These are phyloP conservation scores for Punctularia strigosozonata DNA, from an alignment of 768 basidiomycete species.

Conservation along the genomic window DNA sequence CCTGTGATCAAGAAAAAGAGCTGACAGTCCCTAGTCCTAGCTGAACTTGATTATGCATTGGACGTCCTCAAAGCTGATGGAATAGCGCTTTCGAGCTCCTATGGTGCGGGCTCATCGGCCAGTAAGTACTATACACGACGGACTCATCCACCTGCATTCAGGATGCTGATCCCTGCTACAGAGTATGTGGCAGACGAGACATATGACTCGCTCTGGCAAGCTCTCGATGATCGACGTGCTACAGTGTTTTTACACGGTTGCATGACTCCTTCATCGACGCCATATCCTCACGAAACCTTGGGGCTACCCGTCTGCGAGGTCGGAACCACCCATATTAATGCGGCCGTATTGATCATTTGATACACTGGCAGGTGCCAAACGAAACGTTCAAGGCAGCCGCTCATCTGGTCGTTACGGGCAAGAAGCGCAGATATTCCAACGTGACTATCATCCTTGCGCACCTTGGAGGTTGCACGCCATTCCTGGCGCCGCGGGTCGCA, in stretches of 20 bases:
- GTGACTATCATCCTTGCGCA: constrained; percentile 63
- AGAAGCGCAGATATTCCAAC: constrained; percentile 47
- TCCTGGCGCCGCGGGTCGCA: constrained; percentile 59
- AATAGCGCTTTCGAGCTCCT: constrained; percentile 54
- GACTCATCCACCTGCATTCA: constrained; percentile 13
- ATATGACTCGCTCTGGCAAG: constrained; percentile 62
- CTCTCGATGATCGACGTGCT: constrained; percentile 43
- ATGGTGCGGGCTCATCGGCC: constrained; percentile 31
- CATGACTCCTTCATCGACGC: constrained; percentile 51
- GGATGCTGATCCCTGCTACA: no score
- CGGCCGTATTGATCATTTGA: neutral
- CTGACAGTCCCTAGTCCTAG: constrained; percentile 15
- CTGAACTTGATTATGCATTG: constrained; percentile 48
- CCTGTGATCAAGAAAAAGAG: no score
- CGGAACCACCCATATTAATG: constrained; percentile 7
- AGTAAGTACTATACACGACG: neutral
- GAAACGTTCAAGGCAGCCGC: constrained; percentile 78
- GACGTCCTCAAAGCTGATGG: constrained; percentile 55
- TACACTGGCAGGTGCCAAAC: constrained; percentile 47
- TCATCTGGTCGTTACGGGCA: constrained; percentile 62
- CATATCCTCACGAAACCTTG: constrained; percentile 49
- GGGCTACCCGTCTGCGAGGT: constrained; percentile 65
- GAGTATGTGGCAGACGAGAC: constrained; percentile 53
- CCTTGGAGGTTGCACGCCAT: constrained; percentile 57
- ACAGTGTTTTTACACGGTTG: constrained; percentile 67